These are phyloP conservation scores for Rhypophila decipiens DNA, from an alignment of 495 filamentous ascomycete species.

Conservation along the genomic window DNA sequence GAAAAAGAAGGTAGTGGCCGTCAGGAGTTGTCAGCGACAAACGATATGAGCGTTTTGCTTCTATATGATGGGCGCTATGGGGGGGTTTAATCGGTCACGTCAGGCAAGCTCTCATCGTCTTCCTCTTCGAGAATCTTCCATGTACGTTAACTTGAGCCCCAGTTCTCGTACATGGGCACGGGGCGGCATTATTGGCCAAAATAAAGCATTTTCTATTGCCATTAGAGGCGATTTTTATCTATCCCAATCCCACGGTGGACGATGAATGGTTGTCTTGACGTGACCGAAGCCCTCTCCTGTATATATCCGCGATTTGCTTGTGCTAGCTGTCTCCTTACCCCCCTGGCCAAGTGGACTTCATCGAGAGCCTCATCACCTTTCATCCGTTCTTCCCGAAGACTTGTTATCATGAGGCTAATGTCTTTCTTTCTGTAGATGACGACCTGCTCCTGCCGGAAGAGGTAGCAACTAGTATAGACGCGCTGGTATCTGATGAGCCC, in stretches of 20 bases:
- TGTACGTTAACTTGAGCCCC: constrained; percentile 70
- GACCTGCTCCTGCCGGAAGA: constrained; percentile 46
- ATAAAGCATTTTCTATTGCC: constrained; percentile 48
- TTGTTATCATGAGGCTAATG: constrained; percentile 26
- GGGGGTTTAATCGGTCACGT: constrained; percentile 36
- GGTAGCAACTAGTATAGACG: constrained; percentile 48
- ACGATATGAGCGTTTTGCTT: constrained; percentile 4
- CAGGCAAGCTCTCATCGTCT: constrained; percentile 62
- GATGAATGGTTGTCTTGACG: constrained; percentile 47
- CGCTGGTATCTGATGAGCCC: constrained; percentile 48
- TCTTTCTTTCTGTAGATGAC: constrained; percentile 37
- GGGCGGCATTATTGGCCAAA: constrained; percentile 35
- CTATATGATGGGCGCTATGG: constrained; percentile 6
- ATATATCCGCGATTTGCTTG: constrained; percentile 25
- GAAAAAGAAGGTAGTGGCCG: not conserved
- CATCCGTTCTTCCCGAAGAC: not conserved
- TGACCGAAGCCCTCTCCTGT: constrained; percentile 38
- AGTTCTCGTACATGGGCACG: constrained; percentile 37
- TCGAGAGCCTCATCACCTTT: not conserved
- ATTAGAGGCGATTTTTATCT: constrained; percentile 32
- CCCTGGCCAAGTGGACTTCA: constrained; percentile 17
- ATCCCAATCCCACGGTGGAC: constrained; percentile 42
- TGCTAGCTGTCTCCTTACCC: constrained; percentile 7
- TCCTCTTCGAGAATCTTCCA: constrained; percentile 51
- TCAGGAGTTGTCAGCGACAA: not conserved